Evolutionary conservation across 257 asterid species (phyloP).

Genomic region (Galeopsis tetrahit): DNA sequence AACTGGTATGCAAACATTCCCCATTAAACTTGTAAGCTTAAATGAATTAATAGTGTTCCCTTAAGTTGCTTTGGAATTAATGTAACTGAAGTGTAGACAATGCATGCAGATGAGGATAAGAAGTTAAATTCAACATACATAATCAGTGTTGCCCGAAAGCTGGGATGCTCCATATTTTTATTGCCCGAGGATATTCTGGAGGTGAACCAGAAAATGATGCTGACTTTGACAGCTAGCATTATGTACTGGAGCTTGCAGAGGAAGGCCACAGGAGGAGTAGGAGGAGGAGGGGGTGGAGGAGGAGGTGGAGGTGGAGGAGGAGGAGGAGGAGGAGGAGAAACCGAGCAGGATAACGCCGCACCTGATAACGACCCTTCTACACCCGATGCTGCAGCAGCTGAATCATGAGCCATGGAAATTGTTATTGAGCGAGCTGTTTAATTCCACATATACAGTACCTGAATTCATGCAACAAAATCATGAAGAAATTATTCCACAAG

Average conservation of each 20-base stretch:
- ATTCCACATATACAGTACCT: too few species aligned
- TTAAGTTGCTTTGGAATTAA: neutral
- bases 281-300: too few species aligned
- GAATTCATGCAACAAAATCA: too few species aligned
- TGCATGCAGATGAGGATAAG: slow-evolving; percentile 60
- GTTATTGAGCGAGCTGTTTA: too few species aligned
- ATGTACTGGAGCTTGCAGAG: slow-evolving; percentile 88
- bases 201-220: slow-evolving; percentile 90
- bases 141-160: slow-evolving; percentile 71
- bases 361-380: neutral
- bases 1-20: slow-evolving; percentile 56
- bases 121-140: slow-evolving; percentile 64
- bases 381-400: neutral
- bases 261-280: slow-evolving; percentile 17
- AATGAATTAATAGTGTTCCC: neutral
- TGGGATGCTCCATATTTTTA: slow-evolving; percentile 66
- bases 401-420: neutral
- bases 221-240: slow-evolving; percentile 79
- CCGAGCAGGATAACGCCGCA: slow-evolving; percentile 27
- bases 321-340: neutral
- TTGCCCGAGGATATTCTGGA: slow-evolving; percentile 71
- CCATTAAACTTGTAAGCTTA: too few species aligned
- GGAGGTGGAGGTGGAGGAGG: too few species aligned
- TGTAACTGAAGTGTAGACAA: slow-evolving; percentile 12
- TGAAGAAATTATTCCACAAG: too few species aligned